Base-by-base conservation (phyloP, 176 grass and related monocot genomes). In the Elymus sibiricus region DNA sequence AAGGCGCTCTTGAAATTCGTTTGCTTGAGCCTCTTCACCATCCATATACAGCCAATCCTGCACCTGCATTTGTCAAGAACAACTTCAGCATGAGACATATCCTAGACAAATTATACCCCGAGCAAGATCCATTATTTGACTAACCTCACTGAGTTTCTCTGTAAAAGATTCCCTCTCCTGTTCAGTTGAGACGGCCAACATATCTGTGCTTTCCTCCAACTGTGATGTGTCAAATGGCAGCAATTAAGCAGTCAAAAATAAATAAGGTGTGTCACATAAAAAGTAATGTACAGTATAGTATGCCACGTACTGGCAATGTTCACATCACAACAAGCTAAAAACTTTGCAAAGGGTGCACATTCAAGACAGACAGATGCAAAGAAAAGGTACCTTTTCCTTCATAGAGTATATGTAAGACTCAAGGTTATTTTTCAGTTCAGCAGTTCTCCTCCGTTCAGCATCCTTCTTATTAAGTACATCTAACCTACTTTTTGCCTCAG, bases 41-140 rank as follows among this genome's bases (percentile, higher is more conserved):
- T 99, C 97, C 94, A 92, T 97, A 75, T 99, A 99, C 74, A 99
- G 87, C 97, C 97, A 99, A 63, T 99, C 97, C 81, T 99, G 94
- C 37, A 97, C 97, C 97, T 99, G 81, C 78, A 86, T 21, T 86
- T 77, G 43, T 17, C 76, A 51, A 86, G 27, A 80, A 51, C 1
- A 85, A 85, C 25, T 55, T 72, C 74, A 79, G 80, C n/a, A 67
- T 77, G 32, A 75, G 37, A 84, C 11, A 70, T 62, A 44, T 58
- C 53, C 17, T 49, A 31, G 13, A 76, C 56, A 94, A 74, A 74
- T 46, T 13, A 77, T 27, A 68, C 24, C n/a, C 35, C 76, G 8
- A 60, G 32, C 29, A 34, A 82, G 25, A 66, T 78, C 19, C n/a
- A 26, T 19, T 22, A 38, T 82, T 64, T 43, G 81, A 86, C 76